Percentiles rank a stretch among this genome's conserved stretches.
These are phyloP conservation scores for Paraphaeosphaeria minitans DNA, from an alignment of 2,329 filamentous ascomycete genomes.

Conservation along the genomic window DNA sequence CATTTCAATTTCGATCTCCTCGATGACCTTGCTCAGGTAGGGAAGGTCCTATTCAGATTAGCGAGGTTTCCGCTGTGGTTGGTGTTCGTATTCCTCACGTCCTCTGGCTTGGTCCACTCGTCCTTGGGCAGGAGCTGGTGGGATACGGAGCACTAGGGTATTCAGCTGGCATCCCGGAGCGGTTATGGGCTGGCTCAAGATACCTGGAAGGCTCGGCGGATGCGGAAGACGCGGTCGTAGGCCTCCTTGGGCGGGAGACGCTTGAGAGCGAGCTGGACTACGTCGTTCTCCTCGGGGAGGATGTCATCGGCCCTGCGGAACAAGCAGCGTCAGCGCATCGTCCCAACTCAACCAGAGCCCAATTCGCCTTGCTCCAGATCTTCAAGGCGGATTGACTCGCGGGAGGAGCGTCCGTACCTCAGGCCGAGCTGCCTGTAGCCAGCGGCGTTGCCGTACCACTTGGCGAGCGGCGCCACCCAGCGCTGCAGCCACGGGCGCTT, in stretches of 20 bases:
- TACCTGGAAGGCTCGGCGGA: conserved; percentile 93
- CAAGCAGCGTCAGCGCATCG: conserved; percentile 38
- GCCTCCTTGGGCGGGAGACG: conserved; percentile 87
- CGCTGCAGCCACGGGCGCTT: conserved; percentile 85
- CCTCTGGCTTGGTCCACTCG: conserved; percentile 70
- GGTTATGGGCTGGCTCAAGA: conserved; percentile 15
- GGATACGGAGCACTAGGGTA: conserved; percentile 64
- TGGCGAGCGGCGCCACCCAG: conserved; percentile 78
- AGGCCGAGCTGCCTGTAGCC: conserved; percentile 94
- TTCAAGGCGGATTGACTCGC: conserved; percentile 7
- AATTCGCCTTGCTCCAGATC: not conserved
- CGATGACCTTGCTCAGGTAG: conserved; percentile 71
- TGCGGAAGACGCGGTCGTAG: conserved; percentile 97
- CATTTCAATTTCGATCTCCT: conserved; percentile 69
- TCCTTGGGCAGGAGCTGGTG: conserved; percentile 68
- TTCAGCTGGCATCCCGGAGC: conserved; percentile 22
- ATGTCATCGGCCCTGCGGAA: conserved; percentile 83
- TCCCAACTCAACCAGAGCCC: conserved; percentile 13
- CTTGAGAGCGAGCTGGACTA: conserved; percentile 85
- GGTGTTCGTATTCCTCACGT: conserved; percentile 54
- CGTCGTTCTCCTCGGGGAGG: conserved; percentile 88
- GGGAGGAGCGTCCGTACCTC: conserved; percentile 63
- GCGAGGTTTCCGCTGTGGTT: conserved; percentile 8
- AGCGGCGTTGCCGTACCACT: conserved; percentile 87
- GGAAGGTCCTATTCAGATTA: conserved; percentile 60